Base-by-base conservation (phyloP, 495 filamentous ascomycete genomes). In the Penicillium angulare region DNA sequence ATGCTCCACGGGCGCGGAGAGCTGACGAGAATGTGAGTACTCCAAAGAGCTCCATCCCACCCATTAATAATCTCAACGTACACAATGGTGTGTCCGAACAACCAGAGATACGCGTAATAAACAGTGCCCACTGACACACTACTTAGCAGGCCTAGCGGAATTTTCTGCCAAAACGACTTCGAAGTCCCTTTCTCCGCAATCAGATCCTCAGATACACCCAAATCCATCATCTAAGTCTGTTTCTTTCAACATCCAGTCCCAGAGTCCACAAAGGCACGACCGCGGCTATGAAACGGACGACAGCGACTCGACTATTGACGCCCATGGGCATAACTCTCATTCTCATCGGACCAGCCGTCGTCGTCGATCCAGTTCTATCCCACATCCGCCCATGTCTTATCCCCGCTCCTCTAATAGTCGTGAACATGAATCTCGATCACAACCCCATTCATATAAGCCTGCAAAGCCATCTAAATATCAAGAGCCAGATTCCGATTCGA, bases 21-120 rank as follows among this genome's bases (percentile, higher is more conserved):
- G 72, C 66, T 49, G 76, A 81, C 65, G 76, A 80, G 57, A 81
- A 79, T 78, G 78, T 81, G 76, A 81, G 78, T 77, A 61, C 67
- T 55, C 60, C 64, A 56, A 52, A 54, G 57, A 69, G 65, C 58
- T 64, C 58, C 49, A 58, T 53, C 62, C 66, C 65, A 58, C 59
- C 74, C 56, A 65, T 62, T 59, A 56, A 69, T 57, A 56, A 69
- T 57, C 60, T 63, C 44, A 64, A 66, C 54, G 57, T 38, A 54
- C 59, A 60, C 59, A 71, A 74, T 68, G 72, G 71, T 75, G 68
- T 70, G 78, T 77, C 64, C 61, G 53, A 35, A 23, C 20, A 34
- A 43, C 10, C 27, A 12, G 17, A 22, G n/a, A n/a, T n/a, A n/a
- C n/a, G n/a, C n/a, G n/a, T n/a, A n/a, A n/a, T n/a, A n/a, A n/a